phyloP scores from a whole-genome alignment of 1,284 basidiomycete genomes.

The Naganishia albida region DNA sequence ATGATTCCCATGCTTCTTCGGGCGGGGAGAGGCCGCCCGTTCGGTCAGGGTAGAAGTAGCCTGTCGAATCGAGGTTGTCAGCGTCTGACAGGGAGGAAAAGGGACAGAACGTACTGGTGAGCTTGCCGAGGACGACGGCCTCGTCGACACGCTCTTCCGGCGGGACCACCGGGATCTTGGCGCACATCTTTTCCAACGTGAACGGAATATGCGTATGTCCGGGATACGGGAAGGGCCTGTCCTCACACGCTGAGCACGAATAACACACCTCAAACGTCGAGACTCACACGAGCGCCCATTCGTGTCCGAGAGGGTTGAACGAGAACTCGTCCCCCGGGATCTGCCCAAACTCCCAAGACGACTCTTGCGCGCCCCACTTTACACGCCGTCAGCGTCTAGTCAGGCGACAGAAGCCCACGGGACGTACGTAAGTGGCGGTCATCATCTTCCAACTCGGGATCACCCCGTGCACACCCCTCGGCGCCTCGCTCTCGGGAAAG shows the following conservation, averaged over 20 bases:
- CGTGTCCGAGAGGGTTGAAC: slow-evolving; percentile 27
- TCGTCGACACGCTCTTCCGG: slow-evolving; percentile 8
- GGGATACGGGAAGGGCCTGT: slow-evolving; percentile 22
- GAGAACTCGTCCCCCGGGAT: slow-evolving; percentile 9
- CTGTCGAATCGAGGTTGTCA: background rate
- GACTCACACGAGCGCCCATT: slow-evolving; percentile 25
- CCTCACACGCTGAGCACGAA: background rate
- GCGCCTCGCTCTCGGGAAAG: slow-evolving; percentile 1
- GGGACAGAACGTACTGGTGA: background rate
- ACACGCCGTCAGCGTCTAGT: background rate
- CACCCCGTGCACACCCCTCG: background rate
- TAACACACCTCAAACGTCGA: background rate
- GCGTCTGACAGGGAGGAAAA: background rate
- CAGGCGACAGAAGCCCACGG: too few species aligned
- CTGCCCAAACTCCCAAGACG: slow-evolving; percentile 14
- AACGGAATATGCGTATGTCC: slow-evolving; percentile 24
- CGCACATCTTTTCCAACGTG: slow-evolving; percentile 19
- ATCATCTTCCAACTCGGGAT: slow-evolving; percentile 25
- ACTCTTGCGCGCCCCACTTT: slow-evolving; percentile 25
- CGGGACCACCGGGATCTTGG: background rate
- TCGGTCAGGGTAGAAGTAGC: slow-evolving; percentile 25
- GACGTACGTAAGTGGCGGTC: slow-evolving; percentile 18
- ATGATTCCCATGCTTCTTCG: background rate
- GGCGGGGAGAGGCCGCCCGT: background rate
- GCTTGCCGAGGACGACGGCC: slow-evolving; percentile 22